A percentile compares a stretch with the other conserved stretches of the same genome.
Conservation (phyloP, 495 filamentous ascomycete species). For the Echria macrotheca region DNA sequence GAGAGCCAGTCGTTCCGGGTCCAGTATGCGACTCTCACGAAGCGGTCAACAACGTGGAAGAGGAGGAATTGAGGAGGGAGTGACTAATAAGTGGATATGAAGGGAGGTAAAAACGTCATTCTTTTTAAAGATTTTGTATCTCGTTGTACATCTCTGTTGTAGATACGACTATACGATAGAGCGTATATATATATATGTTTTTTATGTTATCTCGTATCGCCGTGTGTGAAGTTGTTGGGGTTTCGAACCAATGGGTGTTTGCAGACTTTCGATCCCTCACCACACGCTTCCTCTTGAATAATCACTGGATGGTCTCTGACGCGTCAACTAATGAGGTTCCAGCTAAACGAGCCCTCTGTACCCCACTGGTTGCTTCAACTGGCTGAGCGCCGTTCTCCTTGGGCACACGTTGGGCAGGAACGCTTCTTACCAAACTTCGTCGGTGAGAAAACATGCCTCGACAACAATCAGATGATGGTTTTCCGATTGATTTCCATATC, state of each 20-base stretch:
- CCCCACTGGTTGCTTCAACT: no score
- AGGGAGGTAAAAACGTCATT: background rate
- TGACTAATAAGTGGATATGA: background rate
- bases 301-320: no score
- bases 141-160: background rate
- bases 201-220: background rate
- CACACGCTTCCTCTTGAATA: no score
- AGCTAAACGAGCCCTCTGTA: no score
- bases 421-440: background rate
- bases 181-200: background rate
- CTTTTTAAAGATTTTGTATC: background rate
- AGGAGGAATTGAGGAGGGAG: background rate
- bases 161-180: no score
- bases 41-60: background rate
- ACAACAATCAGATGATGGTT: background rate
- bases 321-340: no score
- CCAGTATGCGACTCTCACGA: slow-evolving; percentile 23
- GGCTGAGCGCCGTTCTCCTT: background rate
- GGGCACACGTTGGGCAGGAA: background rate
- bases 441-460: background rate
- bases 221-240: no score
- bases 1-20: slow-evolving; percentile 35
- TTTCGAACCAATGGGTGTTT: no score
- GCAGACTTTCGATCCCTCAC: no score
- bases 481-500: background rate